phyloP scores from a whole-genome alignment of 1,139 yeast species.

The Sugiyamaella xylanicola region DNA sequence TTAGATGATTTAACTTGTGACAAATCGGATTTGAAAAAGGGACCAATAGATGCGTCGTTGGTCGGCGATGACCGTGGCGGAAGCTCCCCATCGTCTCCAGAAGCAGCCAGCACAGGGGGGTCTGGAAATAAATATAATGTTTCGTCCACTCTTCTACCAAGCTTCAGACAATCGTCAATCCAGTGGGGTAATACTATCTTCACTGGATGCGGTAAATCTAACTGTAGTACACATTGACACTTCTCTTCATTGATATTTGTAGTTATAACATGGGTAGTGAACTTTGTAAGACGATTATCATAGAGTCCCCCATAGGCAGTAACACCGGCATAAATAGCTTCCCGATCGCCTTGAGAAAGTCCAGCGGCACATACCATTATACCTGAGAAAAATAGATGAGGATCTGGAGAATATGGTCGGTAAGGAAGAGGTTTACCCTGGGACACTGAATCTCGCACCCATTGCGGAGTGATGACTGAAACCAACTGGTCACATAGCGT shows the following conservation, averaged over 20 bases:
- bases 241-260: conserved; percentile 51
- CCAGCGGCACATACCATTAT: conserved; percentile 64
- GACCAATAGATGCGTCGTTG: conserved; percentile 4
- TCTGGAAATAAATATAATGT: conserved; percentile 51
- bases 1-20: conserved; percentile 10
- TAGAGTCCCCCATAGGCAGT: conserved; percentile 75
- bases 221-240: conserved; percentile 35
- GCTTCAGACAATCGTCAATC: conserved; percentile 63
- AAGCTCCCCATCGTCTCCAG: neutral
- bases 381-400: conserved; percentile 61
- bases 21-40: conserved; percentile 13
- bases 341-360: conserved; percentile 61
- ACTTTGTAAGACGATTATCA: conserved; percentile 61
- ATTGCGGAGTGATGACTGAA: conserved; percentile 66
- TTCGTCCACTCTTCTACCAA: conserved; percentile 56
- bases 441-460: conserved; percentile 59
- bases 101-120: conserved; percentile 25
- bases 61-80: neutral
- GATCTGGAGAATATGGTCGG: conserved; percentile 65
- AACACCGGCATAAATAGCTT: conserved; percentile 66
- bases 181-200: conserved; percentile 75
- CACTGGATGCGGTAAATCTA: conserved; percentile 46
- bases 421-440: conserved; percentile 51
- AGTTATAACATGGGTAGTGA: conserved; percentile 79
- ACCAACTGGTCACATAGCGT: conserved; percentile 57